These are phyloP conservation scores for Globisporangium perplexum DNA, from an alignment of 352 stramenopile genomes.

Conservation along the genomic window DNA sequence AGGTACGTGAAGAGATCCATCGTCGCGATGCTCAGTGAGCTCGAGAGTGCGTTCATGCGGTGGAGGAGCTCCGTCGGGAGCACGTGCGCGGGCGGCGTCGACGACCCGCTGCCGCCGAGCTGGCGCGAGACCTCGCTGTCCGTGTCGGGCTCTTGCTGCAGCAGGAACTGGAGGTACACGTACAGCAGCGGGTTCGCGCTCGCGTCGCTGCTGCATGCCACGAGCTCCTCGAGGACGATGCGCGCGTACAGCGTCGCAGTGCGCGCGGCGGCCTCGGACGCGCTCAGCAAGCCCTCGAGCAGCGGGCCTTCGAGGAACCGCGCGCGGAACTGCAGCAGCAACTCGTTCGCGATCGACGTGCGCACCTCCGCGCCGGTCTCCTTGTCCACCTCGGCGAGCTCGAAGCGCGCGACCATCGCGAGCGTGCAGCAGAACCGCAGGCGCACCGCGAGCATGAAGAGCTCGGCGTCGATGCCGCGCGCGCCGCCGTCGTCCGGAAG, in stretches of 20 bases:
- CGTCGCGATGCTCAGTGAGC: conserved; percentile 70
- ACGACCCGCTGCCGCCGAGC: no score
- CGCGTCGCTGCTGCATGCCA: conserved; percentile 58
- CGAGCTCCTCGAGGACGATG: conserved; percentile 78
- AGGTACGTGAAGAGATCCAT: conserved; percentile 80
- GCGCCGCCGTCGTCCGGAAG: conserved; percentile 23
- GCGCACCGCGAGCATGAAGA: conserved; percentile 50
- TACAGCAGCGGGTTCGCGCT: conserved; percentile 70
- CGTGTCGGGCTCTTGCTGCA: conserved; percentile 21
- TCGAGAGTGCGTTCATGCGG: conserved; percentile 76
- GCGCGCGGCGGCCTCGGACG: conserved; percentile 56
- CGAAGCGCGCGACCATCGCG: conserved; percentile 72
- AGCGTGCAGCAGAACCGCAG: conserved; percentile 85
- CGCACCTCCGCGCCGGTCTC: conserved; percentile 28
- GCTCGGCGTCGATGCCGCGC: conserved; percentile 34
- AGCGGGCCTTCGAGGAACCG: conserved; percentile 69
- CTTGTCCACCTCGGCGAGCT: conserved; percentile 48
- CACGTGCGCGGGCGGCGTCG: conserved; percentile 19
- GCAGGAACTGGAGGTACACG: conserved; percentile 74
- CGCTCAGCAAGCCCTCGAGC: conserved; percentile 59
- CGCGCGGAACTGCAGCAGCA: conserved; percentile 61
- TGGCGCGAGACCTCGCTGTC: background rate
- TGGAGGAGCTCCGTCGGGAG: conserved; percentile 71
- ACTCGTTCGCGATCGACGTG: conserved; percentile 67
- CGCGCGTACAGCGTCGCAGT: conserved; percentile 70